These are phyloP conservation scores for Camellia lanceoleosa DNA, from an alignment of 148 eudicot genomes.

Conservation along the genomic window DNA sequence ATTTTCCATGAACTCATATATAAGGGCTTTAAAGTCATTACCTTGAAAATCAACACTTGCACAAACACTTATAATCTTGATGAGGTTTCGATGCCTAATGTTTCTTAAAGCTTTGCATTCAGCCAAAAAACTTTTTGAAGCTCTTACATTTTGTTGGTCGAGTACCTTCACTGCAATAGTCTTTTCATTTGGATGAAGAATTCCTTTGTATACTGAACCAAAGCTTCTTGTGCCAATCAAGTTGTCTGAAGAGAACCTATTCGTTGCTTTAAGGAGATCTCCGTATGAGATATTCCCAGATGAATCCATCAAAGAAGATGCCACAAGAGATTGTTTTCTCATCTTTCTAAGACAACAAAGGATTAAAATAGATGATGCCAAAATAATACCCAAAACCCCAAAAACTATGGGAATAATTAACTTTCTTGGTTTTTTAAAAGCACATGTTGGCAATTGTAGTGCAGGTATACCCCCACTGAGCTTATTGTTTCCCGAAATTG, in stretches of 20 bases:
- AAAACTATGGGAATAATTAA: not conserved
- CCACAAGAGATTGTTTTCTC: not conserved
- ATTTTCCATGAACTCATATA: constrained; percentile 17
- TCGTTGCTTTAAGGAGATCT: constrained; percentile 8
- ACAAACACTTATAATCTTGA: constrained; percentile 16
- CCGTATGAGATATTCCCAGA: constrained; percentile 12
- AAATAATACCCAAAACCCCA: not conserved
- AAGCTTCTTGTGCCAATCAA: constrained; percentile 12
- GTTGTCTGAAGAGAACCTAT: constrained; percentile 16
- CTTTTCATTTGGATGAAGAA: not conserved
- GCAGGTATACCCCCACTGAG: constrained; percentile 31
- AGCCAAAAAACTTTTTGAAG: constrained; percentile 9
- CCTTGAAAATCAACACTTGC: constrained; percentile 16
- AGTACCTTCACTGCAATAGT: constrained; percentile 17
- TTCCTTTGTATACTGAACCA: constrained; percentile 22
- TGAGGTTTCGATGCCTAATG: constrained; percentile 18
- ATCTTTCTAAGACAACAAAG: not conserved
- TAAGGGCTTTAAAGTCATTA: constrained; percentile 20
- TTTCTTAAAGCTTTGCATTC: constrained; percentile 13
- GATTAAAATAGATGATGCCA: not conserved
- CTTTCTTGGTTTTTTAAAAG: not conserved
- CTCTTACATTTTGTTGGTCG: constrained; percentile 12
- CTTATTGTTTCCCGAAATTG: constrained; percentile 22
- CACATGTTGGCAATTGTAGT: constrained; percentile 31
- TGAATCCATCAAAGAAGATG: not conserved